phyloP scores from a whole-genome alignment of 2,329 filamentous ascomycete genomes.

The Fusarium sp. region DNA sequence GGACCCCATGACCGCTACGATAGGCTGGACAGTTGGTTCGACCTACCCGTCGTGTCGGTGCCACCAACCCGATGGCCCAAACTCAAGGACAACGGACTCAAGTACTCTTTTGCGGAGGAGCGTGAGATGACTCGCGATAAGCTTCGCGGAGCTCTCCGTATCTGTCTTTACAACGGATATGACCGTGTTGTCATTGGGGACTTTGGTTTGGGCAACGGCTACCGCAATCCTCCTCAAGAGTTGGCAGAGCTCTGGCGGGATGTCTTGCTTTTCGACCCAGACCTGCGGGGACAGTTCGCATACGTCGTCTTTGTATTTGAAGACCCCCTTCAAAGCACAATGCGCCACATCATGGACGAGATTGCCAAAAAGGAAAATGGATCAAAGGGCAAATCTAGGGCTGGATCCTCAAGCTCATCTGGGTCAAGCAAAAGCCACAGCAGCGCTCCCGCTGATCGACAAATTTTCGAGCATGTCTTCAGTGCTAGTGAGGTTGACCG shows the following conservation, averaged over 20 bases:
- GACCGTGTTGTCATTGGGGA: slow-evolving; percentile 70
- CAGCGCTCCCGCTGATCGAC: slow-evolving; percentile 56
- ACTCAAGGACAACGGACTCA: slow-evolving; percentile 72
- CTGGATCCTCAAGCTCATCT: slow-evolving; percentile 43
- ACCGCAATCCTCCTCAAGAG: slow-evolving; percentile 73
- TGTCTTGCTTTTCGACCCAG: slow-evolving; percentile 70
- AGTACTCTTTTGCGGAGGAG: slow-evolving; percentile 79
- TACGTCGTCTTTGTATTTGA: slow-evolving; percentile 75
- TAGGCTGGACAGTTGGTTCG: slow-evolving; percentile 64
- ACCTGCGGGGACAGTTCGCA: slow-evolving; percentile 70
- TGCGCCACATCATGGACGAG: slow-evolving; percentile 64
- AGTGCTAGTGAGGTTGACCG: slow-evolving; percentile 60
- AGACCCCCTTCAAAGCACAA: slow-evolving; percentile 64
- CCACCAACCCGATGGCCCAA: slow-evolving; percentile 79
- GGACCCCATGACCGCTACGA: slow-evolving; percentile 75
- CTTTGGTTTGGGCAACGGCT: slow-evolving; percentile 72
- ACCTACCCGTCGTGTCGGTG: slow-evolving; percentile 78
- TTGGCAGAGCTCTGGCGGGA: slow-evolving; percentile 75
- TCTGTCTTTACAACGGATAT: slow-evolving; percentile 71
- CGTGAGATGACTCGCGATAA: slow-evolving; percentile 78
- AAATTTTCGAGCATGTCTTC: slow-evolving; percentile 67
- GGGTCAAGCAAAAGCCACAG: slow-evolving; percentile 44
- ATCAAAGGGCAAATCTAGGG: slow-evolving; percentile 51
- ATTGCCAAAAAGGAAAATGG: slow-evolving; percentile 62
- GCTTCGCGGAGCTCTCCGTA: slow-evolving; percentile 75